These are phyloP conservation scores for Cyberlindnera mrakii DNA, from an alignment of 805 yeast genomes.

Conservation along the genomic window DNA sequence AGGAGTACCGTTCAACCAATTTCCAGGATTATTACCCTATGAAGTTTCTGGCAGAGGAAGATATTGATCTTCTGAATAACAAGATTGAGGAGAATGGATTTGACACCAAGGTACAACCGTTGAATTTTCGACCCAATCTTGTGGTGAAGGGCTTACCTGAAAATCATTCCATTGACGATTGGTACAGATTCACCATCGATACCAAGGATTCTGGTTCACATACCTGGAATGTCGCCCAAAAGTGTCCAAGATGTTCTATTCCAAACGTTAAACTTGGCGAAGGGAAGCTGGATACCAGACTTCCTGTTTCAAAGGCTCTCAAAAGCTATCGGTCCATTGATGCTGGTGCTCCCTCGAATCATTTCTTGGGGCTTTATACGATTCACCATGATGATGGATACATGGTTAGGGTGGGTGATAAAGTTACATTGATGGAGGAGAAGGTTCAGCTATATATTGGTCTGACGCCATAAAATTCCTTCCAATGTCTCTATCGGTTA, in stretches of 20 bases:
- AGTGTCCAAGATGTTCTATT: conserved; percentile 18
- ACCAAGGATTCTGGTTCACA: background rate
- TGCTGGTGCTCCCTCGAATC: conserved; percentile 5
- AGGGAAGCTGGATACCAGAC: conserved; percentile 15
- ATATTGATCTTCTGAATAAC: conserved; percentile 10
- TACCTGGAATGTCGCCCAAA: conserved; percentile 13
- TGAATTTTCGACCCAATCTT: conserved; percentile 19
- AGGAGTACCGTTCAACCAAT: conserved; percentile 7
- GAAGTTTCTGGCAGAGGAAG: conserved; percentile 10
- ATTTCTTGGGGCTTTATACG: conserved; percentile 16
- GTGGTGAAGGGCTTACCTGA: conserved; percentile 5
- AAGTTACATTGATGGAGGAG: conserved; percentile 10
- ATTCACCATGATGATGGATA: conserved; percentile 18
- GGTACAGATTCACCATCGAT: conserved; percentile 10
- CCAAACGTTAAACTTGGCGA: conserved; percentile 15
- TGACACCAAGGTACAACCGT: conserved; percentile 8
- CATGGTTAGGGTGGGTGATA: conserved; percentile 14
- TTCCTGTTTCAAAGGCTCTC: conserved; percentile 12
- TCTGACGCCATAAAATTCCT: background rate
- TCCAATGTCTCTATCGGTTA: background rate
- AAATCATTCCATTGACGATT: conserved; percentile 8
- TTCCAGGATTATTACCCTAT: conserved; percentile 22
- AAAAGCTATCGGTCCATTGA: conserved; percentile 14
- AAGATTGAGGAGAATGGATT: conserved; percentile 3
- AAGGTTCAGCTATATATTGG: conserved; percentile 2